These are phyloP conservation scores for Leucoagaricus sp. DNA, from an alignment of 1,284 basidiomycete species.

Conservation along the genomic window DNA sequence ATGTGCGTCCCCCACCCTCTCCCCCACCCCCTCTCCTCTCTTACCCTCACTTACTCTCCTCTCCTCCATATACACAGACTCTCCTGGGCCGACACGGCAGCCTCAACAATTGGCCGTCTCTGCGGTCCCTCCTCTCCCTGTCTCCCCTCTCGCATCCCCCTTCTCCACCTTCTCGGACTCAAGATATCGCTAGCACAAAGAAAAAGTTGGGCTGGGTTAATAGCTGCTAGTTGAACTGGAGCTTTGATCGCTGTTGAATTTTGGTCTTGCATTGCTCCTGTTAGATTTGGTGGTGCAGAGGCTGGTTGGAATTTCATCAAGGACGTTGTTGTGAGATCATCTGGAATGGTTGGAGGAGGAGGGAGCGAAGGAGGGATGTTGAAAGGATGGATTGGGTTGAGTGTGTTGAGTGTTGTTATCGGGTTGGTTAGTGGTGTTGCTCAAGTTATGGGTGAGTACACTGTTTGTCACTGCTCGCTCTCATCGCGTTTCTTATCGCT, in stretches of 20 bases:
- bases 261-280: constrained; percentile 67
- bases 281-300: constrained; percentile 31
- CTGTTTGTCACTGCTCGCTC: too few species aligned
- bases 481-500: not conserved
- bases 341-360: constrained; percentile 47
- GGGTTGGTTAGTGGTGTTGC: constrained; percentile 55
- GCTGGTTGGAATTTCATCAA: constrained; percentile 56
- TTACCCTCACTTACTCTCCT: not conserved
- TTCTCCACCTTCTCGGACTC: constrained; percentile 33
- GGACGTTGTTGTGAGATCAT: constrained; percentile 43
- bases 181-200: constrained; percentile 78
- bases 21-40: constrained; percentile 35
- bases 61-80: constrained; percentile 54
- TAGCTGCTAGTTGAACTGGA: constrained; percentile 82
- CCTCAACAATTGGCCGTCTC: constrained; percentile 89
- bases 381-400: constrained; percentile 55
- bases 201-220: constrained; percentile 89
- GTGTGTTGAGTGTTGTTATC: constrained; percentile 54
- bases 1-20: constrained; percentile 65
- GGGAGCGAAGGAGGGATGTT: constrained; percentile 17
- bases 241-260: constrained; percentile 74
- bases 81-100: constrained; percentile 96
- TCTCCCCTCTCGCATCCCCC: constrained; percentile 37
- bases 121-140: constrained; percentile 53
- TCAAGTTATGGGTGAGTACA: constrained; percentile 78